These are phyloP conservation scores for Sarocladiaceae sp. DNA, from an alignment of 2,329 filamentous ascomycete species.

Conservation along the genomic window DNA sequence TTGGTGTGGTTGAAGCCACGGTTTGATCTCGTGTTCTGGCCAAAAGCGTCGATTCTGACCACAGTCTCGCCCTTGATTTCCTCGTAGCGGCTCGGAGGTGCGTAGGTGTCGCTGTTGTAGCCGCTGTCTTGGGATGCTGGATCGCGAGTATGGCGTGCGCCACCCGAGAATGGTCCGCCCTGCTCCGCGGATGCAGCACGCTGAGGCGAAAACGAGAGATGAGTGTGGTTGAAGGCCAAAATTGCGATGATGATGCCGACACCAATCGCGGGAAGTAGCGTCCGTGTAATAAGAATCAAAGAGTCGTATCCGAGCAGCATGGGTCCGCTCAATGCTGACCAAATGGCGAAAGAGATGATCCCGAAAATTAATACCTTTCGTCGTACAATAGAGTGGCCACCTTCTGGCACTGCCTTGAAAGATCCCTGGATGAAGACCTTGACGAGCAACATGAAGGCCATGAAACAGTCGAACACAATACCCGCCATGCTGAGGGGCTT, in stretches of 20 bases:
- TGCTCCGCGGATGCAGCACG: neutral
- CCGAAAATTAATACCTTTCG: conserved; percentile 38
- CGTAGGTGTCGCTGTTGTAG: conserved; percentile 38
- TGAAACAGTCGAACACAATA: conserved; percentile 40
- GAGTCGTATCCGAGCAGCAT: conserved; percentile 44
- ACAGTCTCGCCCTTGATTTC: conserved; percentile 41
- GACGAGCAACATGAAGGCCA: conserved; percentile 38
- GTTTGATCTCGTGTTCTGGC: neutral
- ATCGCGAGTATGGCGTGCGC: neutral
- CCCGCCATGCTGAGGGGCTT: conserved; percentile 40
- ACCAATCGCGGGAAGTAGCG: conserved; percentile 46
- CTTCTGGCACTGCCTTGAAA: conserved; percentile 26
- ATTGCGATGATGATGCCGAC: conserved; percentile 46
- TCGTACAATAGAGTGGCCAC: conserved; percentile 21
- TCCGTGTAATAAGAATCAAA: conserved; percentile 40
- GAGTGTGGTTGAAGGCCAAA: neutral
- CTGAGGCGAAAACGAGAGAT: neutral
- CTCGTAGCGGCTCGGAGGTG: conserved; percentile 43
- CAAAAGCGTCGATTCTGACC: conserved; percentile 19
- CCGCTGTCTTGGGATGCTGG: conserved; percentile 3
- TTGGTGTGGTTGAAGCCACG: neutral
- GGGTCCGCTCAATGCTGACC: conserved; percentile 50
- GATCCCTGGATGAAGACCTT: conserved; percentile 34
- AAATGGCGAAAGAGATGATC: conserved; percentile 42
- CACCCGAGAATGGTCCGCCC: neutral